Conservation (phyloP, 1,284 basidiomycete genomes). For the Ustilago tritici region DNA sequence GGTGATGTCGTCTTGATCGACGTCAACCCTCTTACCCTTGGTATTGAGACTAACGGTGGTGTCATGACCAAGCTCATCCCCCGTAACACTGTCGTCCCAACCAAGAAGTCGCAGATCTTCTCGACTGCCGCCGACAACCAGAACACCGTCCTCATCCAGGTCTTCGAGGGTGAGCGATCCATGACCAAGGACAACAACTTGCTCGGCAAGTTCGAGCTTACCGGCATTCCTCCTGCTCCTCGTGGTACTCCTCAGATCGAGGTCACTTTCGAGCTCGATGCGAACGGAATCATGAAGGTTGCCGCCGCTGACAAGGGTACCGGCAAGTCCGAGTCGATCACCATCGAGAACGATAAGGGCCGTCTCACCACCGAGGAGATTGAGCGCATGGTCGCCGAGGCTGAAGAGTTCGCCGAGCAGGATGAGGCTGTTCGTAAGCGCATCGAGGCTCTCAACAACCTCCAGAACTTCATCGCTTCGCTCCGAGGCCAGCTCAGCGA, state of each 20-base stretch:
- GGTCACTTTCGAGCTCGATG: conserved; percentile 69
- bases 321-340: conserved; percentile 67
- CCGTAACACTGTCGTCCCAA: conserved; percentile 97
- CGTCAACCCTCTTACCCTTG: conserved; percentile 91
- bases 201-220: conserved; percentile 95
- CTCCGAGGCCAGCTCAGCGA: conserved; percentile 65
- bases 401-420: conserved; percentile 69
- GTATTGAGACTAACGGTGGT: conserved; percentile 98
- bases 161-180: conserved; percentile 93
- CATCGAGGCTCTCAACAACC: conserved; percentile 67
- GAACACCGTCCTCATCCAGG: conserved; percentile 75
- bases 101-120: conserved; percentile 98
- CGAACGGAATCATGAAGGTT: conserved; percentile 70
- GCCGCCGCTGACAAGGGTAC: conserved; percentile 69
- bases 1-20: conserved; percentile 91
- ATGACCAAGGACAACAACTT: conserved; percentile 98
- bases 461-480: conserved; percentile 69
- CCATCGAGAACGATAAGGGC: conserved; percentile 69
- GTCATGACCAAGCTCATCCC: conserved; percentile 97
- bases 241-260: conserved; percentile 78
- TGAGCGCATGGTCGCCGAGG: conserved; percentile 69
- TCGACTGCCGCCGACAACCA: conserved; percentile 75
- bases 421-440: conserved; percentile 68
- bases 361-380: conserved; percentile 67
- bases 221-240: conserved; percentile 90